Percentiles rank a stretch among this genome's conserved stretches.
Conservation (phyloP, 1,284 basidiomycete species). For the Irpex sp. region DNA sequence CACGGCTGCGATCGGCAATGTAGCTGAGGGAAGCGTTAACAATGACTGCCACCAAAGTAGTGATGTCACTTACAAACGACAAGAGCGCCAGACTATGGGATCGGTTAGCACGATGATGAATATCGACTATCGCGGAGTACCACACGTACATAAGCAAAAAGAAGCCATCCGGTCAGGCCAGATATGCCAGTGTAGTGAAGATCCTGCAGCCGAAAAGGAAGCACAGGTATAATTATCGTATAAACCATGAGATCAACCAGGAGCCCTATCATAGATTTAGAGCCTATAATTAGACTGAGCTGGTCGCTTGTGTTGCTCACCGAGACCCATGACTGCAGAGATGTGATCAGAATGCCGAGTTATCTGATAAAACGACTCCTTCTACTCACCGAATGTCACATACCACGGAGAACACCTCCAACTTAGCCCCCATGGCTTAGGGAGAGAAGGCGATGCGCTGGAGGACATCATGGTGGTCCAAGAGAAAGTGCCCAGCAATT, state of each 20-base stretch:
- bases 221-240: conserved; percentile 66
- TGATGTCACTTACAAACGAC: conserved; percentile 22
- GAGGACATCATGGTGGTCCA: not conserved
- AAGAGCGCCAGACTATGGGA: conserved; percentile 27
- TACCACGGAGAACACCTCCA: conserved; percentile 30
- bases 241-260: conserved; percentile 54
- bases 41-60: not conserved
- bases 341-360: conserved; percentile 26
- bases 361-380: not conserved
- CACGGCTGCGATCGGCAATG: conserved; percentile 62
- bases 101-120: not conserved
- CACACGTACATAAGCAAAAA: conserved; percentile 53
- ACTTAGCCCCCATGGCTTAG: conserved; percentile 19
- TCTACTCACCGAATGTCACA: conserved; percentile 19
- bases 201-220: conserved; percentile 65
- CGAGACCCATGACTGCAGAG: conserved; percentile 17
- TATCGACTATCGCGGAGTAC: no score
- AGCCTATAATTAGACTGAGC: not conserved
- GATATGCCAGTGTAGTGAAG: conserved; percentile 51
- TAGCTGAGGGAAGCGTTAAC: conserved; percentile 36
- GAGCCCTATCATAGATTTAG: not conserved
- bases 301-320: not conserved
- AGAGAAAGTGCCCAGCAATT: not conserved
- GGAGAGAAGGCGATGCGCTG: not conserved
- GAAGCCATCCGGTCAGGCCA: conserved; percentile 59